Evolutionary conservation across 1,284 basidiomycete species (phyloP), one percentile per base, ranked within the genome.

Genomic region (Malassezia globosa): DNA sequence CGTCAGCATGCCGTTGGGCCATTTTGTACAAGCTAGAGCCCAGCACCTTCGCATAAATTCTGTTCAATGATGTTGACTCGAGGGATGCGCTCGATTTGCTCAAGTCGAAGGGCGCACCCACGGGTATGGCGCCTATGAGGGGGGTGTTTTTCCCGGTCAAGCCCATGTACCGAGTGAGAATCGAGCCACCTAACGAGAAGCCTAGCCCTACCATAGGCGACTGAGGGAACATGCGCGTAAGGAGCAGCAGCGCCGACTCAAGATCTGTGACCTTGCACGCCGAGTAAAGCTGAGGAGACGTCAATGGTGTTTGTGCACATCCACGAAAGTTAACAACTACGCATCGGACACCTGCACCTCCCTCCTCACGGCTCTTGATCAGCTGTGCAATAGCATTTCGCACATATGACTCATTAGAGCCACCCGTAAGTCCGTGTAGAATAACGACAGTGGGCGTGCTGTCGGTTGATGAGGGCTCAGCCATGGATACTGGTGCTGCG

Each of bases 131-230:
- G 8, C 57, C 66, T 1, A 61, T 50, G 16, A 97, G 74, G n/a
- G 87, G 80, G 53, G 82, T 84, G 7, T 75, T 64, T n/a, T 79
- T 77, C 7, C 84, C 84, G 66, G 90, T 84, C 72, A 94, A 83
- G 5, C 85, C 88, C 41, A 92, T 75, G 72, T 94, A 95, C 55
- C 87, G 80, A n/a, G 86, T 83, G 55, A 97, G 74, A 35, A 96
- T 83, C 64, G 87, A 87, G 31, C 89, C 87, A 42, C 92, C 94
- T 38, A 99, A 80, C 3, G 87, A 94, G 75, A 95, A 97, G 5
- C 88, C 88, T 23, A 94, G 74, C 10, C 86, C 92, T 26, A 90
- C 75, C 33, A 96, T 75, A 6, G 83, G 84, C 0, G 89, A 86
- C 19, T 78, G 73, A 2, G 94, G 89, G 63, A 83, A 90, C 51